phyloP scores from a whole-genome alignment of 441 rosid genomes.

The Populus tomentosa region DNA sequence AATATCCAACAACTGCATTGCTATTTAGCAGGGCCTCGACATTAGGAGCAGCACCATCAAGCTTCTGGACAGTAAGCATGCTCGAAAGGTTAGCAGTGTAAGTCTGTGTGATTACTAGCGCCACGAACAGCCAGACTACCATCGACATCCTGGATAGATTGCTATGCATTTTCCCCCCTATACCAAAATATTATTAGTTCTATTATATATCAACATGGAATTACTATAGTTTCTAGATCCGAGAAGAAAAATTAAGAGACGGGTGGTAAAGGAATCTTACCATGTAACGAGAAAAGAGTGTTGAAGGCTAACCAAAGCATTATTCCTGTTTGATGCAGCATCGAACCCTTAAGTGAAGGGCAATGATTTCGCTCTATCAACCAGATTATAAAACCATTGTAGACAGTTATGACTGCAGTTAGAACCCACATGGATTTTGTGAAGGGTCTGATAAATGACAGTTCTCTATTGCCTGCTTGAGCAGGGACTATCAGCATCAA shows the following conservation, averaged over 20 bases:
- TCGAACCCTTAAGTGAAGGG: slow-evolving; percentile 11
- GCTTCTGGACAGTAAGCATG: slow-evolving; percentile 24
- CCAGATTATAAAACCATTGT: slow-evolving; percentile 33
- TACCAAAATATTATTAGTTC: not conserved
- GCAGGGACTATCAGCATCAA: slow-evolving; percentile 20
- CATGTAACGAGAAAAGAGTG: slow-evolving; percentile 24
- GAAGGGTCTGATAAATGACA: slow-evolving; percentile 31
- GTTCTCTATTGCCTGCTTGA: slow-evolving; percentile 11
- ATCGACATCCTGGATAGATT: slow-evolving; percentile 30
- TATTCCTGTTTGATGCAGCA: slow-evolving; percentile 17
- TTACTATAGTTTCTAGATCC: too few relatives aligned
- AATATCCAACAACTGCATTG: slow-evolving; percentile 23
- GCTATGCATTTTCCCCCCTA: slow-evolving; percentile 28
- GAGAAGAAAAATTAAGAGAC: too few relatives aligned
- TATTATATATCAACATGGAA: too few relatives aligned
- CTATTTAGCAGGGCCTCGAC: slow-evolving; percentile 18
- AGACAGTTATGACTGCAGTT: slow-evolving; percentile 10
- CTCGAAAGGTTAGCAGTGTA: slow-evolving; percentile 32
- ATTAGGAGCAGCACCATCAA: not conserved
- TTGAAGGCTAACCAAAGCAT: slow-evolving; percentile 24
- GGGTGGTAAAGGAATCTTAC: slow-evolving; percentile 1
- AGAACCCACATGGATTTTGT: slow-evolving; percentile 29
- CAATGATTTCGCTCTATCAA: slow-evolving; percentile 23
- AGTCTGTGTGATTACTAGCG: slow-evolving; percentile 28
- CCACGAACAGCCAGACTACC: slow-evolving; percentile 33